Evolutionary conservation across 179 eudicot species (phyloP).

Genomic region (Corrigiola litoralis): DNA sequence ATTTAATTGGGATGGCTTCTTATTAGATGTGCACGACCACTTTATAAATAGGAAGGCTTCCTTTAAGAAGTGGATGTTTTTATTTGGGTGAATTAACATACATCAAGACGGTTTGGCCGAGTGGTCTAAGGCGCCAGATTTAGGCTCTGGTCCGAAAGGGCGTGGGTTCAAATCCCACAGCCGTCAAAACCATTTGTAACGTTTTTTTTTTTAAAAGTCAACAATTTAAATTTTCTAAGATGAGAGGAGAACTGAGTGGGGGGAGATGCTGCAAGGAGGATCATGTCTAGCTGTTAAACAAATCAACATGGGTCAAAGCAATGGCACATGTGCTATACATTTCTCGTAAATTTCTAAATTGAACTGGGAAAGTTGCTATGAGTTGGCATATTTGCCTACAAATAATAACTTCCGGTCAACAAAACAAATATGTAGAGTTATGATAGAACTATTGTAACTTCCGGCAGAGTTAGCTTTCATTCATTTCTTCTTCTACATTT

Average conservation of each 20-base stretch:
- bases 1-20: no score
- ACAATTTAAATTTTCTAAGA: no score
- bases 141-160: conserved; percentile 98
- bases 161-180: conserved; percentile 98
- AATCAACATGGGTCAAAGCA: background rate
- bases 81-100: no score
- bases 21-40: no score
- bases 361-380: no score
- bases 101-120: conserved; percentile 79
- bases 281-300: no score
- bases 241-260: no score
- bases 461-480: conserved; percentile 18
- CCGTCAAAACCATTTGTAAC: conserved; percentile 43
- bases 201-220: background rate
- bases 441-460: background rate
- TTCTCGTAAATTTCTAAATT: no score
- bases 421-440: background rate
- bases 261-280: no score
- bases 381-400: no score
- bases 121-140: conserved; percentile 98
- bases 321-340: background rate
- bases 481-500: conserved; percentile 18
- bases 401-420: background rate
- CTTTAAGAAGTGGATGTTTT: no score
- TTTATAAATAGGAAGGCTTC: no score